These are phyloP conservation scores for Clathrospora elynae DNA, from an alignment of 2,329 filamentous ascomycete species.

Conservation along the genomic window DNA sequence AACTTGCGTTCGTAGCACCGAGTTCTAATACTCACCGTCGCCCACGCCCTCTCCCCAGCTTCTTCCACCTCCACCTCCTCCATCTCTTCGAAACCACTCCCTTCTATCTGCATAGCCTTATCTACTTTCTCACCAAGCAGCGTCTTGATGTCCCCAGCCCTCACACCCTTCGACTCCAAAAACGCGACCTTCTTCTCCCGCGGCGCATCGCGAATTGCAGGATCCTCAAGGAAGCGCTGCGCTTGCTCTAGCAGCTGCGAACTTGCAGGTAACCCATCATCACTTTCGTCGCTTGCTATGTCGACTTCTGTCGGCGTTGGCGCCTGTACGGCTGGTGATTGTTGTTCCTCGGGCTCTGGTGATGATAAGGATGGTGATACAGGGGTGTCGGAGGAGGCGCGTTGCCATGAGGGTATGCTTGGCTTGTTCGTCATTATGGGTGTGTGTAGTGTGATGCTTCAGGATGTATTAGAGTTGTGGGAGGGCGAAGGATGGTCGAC, in stretches of 20 bases:
- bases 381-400: constrained; percentile 21
- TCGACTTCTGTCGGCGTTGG: constrained; percentile 17
- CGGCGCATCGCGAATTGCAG: constrained; percentile 70
- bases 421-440: constrained; percentile 32
- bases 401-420: constrained; percentile 47
- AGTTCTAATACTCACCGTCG: constrained; percentile 27
- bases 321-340: constrained; percentile 24
- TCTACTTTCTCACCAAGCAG: constrained; percentile 62
- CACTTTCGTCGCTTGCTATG: constrained; percentile 4
- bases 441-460: not conserved
- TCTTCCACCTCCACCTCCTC: constrained; percentile 23
- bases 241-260: constrained; percentile 65
- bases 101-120: too few relatives aligned
- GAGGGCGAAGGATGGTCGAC: constrained; percentile 6
- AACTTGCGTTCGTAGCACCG: not conserved
- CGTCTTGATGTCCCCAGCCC: constrained; percentile 67
- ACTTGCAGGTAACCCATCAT: constrained; percentile 9
- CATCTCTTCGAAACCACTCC: too few relatives aligned
- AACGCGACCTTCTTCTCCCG: constrained; percentile 77
- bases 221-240: constrained; percentile 74
- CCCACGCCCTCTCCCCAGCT: constrained; percentile 35
- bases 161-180: constrained; percentile 75
- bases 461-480: not conserved
- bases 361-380: constrained; percentile 10
- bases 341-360: constrained; percentile 18